These are phyloP conservation scores for Annulohypoxylon stygium DNA, from an alignment of 495 filamentous ascomycete species.

Conservation along the genomic window DNA sequence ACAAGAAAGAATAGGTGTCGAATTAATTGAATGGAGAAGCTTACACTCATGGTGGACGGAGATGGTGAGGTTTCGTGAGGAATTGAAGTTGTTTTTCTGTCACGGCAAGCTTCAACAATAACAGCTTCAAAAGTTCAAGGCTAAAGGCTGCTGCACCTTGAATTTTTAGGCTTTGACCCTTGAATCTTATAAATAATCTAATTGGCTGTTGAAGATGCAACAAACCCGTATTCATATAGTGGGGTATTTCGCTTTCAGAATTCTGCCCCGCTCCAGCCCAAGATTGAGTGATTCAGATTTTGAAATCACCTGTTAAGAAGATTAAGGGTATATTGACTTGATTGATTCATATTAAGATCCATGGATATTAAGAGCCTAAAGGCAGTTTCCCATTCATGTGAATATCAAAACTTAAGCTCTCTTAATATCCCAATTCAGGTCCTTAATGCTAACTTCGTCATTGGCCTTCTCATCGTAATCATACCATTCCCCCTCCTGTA, in stretches of 20 bases:
- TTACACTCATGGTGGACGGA: conserved; percentile 50
- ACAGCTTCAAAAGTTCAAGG: conserved; percentile 14
- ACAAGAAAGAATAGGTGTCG: neutral
- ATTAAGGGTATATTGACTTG: neutral
- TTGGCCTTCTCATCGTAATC: conserved; percentile 72
- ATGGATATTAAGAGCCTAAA: neutral
- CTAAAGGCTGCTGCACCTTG: conserved; percentile 17
- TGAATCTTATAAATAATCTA: conserved; percentile 2
- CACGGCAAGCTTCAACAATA: conserved; percentile 2
- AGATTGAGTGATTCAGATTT: neutral
- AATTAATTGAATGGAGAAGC: neutral
- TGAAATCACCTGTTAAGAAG: neutral
- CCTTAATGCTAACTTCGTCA: conserved; percentile 79
- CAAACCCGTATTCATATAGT: neutral
- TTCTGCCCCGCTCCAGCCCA: conserved; percentile 21
- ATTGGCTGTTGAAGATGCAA: conserved; percentile 26
- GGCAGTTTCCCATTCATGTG: neutral
- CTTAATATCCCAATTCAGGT: conserved; percentile 87
- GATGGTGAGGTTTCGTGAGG: conserved; percentile 23
- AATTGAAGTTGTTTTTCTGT: conserved; percentile 29
- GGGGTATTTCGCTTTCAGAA: conserved; percentile 14
- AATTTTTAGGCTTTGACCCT: conserved; percentile 39
- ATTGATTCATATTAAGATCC: neutral
- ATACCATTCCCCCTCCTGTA: conserved; percentile 84
- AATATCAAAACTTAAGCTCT: conserved; percentile 60